These are phyloP conservation scores for Yarrowia yakushimensis DNA, from an alignment of 805 yeast species.

Conservation along the genomic window DNA sequence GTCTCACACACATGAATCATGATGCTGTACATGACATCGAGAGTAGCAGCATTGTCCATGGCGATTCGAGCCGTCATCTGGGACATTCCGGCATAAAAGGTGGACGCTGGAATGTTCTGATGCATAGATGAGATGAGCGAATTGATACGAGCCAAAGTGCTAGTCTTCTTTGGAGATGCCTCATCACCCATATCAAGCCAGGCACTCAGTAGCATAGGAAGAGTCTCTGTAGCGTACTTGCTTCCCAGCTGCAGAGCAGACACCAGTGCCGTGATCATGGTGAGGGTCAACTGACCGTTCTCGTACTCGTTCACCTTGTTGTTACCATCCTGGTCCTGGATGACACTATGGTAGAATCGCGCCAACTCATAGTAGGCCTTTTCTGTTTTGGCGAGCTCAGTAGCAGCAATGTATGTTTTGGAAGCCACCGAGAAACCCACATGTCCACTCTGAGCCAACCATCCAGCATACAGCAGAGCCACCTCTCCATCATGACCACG, in stretches of 20 bases:
- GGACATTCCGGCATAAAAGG: constrained; percentile 81
- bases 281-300: constrained; percentile 49
- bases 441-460: constrained; percentile 20
- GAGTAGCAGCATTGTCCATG: constrained; percentile 57
- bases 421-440: constrained; percentile 16
- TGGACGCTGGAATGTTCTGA: constrained; percentile 49
- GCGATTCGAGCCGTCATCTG: constrained; percentile 78
- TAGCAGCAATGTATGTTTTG: not conserved
- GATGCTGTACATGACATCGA: constrained; percentile 53
- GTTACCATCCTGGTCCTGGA: constrained; percentile 26
- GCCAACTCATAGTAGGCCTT: constrained; percentile 18
- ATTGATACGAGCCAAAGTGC: constrained; percentile 26
- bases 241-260: constrained; percentile 61
- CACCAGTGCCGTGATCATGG: constrained; percentile 54
- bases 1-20: constrained; percentile 53
- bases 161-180: constrained; percentile 19
- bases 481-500: constrained; percentile 4
- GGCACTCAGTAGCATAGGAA: constrained; percentile 84
- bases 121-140: constrained; percentile 39
- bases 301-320: constrained; percentile 26
- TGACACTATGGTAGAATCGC: constrained; percentile 14
- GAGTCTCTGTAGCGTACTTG: constrained; percentile 68
- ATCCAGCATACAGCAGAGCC: constrained; percentile 11
- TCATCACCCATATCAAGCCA: constrained; percentile 48
- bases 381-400: constrained; percentile 3